Conservation (phyloP, 495 filamentous ascomycete genomes). For the Tetracladium setigerum region DNA sequence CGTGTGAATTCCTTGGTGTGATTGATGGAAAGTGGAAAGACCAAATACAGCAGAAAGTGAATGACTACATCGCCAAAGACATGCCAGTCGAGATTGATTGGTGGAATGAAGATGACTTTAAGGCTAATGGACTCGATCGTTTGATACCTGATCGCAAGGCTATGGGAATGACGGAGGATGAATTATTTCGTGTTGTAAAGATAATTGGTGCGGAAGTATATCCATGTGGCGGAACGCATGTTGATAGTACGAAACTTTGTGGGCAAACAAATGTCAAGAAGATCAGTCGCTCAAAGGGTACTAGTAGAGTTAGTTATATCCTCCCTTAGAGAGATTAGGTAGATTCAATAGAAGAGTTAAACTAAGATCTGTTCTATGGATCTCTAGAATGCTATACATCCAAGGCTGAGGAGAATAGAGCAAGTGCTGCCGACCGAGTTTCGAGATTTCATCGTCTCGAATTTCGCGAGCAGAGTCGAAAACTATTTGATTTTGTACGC, state of each 20-base stretch:
- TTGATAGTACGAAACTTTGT: constrained; percentile 41
- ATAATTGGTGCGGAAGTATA: too few relatives aligned
- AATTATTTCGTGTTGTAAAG: too few relatives aligned
- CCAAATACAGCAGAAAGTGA: constrained; percentile 43
- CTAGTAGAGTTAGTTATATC: constrained; percentile 46
- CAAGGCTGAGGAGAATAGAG: too few relatives aligned
- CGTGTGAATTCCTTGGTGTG: constrained; percentile 49
- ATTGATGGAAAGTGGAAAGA: constrained; percentile 54
- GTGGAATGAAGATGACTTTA: constrained; percentile 49
- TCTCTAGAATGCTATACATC: too few relatives aligned
- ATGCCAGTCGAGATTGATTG: constrained; percentile 52
- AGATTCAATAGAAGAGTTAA: too few relatives aligned
- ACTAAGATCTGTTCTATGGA: too few relatives aligned
- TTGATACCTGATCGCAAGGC: constrained; percentile 40
- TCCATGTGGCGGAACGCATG: constrained; percentile 60
- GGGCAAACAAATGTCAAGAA: constrained; percentile 51
- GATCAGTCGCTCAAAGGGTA: constrained; percentile 49
- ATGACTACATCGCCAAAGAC: constrained; percentile 40
- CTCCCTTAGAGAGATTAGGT: too few relatives aligned
- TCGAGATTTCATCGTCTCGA: too few relatives aligned
- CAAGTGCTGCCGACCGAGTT: too few relatives aligned
- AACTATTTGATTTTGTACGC: too few relatives aligned
- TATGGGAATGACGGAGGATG: constrained; percentile 51
- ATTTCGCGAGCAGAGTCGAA: too few relatives aligned
- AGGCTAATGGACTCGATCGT: constrained; percentile 27